Evolutionary conservation across 1,284 basidiomycete species (phyloP).

Genomic region (Anthracocystis walkeri): DNA sequence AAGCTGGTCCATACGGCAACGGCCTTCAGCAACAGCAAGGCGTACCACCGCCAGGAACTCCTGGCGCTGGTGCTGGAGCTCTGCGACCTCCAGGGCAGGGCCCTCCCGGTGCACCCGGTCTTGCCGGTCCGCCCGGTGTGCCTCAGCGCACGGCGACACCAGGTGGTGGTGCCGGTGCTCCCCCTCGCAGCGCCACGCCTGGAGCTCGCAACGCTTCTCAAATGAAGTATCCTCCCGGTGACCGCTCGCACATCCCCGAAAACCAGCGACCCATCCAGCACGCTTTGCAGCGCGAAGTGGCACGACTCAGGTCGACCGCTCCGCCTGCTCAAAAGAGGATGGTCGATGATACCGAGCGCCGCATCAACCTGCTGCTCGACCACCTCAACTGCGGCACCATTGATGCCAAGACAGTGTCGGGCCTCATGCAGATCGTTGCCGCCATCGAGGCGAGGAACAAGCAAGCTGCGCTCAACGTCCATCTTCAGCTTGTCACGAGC

Average conservation of each 20-base stretch:
- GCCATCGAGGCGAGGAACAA: conserved; percentile 65
- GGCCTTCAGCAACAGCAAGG: conserved; percentile 35
- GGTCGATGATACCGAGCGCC: conserved; percentile 86
- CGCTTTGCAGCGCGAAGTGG: conserved; percentile 52
- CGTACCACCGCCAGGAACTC: conserved; percentile 17
- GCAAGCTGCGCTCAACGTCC: conserved; percentile 60
- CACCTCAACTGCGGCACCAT: conserved; percentile 90
- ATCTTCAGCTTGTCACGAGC: conserved; percentile 64
- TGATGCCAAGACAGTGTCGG: conserved; percentile 56
- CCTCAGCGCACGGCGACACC: conserved; percentile 70
- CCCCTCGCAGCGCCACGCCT: conserved; percentile 55
- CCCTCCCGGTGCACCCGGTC: conserved; percentile 31
- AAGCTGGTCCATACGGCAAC: conserved; percentile 36
- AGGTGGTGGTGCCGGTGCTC: conserved; percentile 66
- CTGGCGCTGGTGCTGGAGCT: conserved; percentile 28
- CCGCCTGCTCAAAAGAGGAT: conserved; percentile 85
- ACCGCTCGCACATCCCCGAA: conserved; percentile 88
- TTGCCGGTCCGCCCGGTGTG: conserved; percentile 57
- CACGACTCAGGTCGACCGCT: conserved; percentile 47
- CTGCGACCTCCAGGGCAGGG: conserved; percentile 44
- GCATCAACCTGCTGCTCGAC: conserved; percentile 88
- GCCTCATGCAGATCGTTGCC: conserved; percentile 67
- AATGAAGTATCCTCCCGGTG: conserved; percentile 90
- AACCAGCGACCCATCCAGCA: conserved; percentile 77
- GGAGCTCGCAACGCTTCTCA: conserved; percentile 61